Evolutionary conservation across 1,284 basidiomycete genomes (phyloP), one percentile per base, ranked within the genome.

Genomic region (Leccinum ponderosum): DNA sequence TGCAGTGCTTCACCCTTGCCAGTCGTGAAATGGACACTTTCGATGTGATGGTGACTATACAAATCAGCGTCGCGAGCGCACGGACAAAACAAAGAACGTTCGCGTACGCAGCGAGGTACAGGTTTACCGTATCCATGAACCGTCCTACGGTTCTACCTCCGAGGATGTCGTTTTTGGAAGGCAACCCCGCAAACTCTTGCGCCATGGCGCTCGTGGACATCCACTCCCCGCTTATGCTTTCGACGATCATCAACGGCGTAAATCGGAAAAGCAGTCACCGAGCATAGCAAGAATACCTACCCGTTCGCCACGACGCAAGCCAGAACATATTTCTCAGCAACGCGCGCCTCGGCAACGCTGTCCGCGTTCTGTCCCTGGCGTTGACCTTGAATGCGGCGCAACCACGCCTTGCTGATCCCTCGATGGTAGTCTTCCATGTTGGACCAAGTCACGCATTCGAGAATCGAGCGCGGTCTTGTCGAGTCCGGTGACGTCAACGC

Each of bases 271-370:
- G n/a, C n/a, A n/a, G n/a, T n/a, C n/a, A n/a, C n/a, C 27, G 8
- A 29, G 27, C 39, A 42, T 27, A 27, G 7, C 27, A 29, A 3
- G 0, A 29, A 29, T 11, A 58, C 53, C 55, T 65, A 85, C 89
- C 89, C 85, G 60, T 91, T 91, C 11, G 79, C 81, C 9, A 87
- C 81, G 33, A 90, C 83, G 64, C 85, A 85, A 0, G 89, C 87
- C 7, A 90, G 58, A 12, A 88, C 74, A 68, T 91, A 91, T 53
- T 81, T 78, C 66, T 82, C 78, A 0, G 88, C 88, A 8, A 89
- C 79, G 5, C 60, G 58, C 22, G 72, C 69, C 71, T 87, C 85
- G 52, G 73, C 74, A 0, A 54, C 48, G 0, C 80, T 84, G 0
- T 76, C 57, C 47, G 73, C 72, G 8, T 81, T 83, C 66, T 20